Percentiles rank a stretch among this genome's conserved stretches.
phyloP scores from a whole-genome alignment of 2,329 filamentous ascomycete genomes.

The Penicillium sp. region DNA sequence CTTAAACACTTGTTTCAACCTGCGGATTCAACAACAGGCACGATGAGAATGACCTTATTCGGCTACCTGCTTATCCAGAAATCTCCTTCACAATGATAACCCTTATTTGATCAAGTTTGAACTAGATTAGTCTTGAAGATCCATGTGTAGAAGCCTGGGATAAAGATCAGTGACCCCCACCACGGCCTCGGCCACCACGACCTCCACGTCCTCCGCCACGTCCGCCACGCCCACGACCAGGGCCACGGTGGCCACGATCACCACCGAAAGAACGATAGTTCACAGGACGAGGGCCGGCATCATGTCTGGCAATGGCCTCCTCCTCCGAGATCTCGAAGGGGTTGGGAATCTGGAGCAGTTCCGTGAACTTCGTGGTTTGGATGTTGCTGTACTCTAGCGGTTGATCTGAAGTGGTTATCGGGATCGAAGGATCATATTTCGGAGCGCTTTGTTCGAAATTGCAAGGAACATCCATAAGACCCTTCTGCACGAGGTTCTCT shows the following conservation, averaged over 20 bases:
- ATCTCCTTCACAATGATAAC: too few relatives aligned
- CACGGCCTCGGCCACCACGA: slow-evolving; percentile 21
- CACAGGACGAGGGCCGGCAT: slow-evolving; percentile 55
- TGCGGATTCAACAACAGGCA: too few relatives aligned
- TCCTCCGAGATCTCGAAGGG: slow-evolving; percentile 70
- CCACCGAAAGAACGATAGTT: neutral
- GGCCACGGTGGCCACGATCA: slow-evolving; percentile 11
- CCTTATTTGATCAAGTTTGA: too few relatives aligned
- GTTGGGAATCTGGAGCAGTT: slow-evolving; percentile 73
- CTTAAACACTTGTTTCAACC: too few relatives aligned
- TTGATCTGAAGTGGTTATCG: slow-evolving; percentile 59
- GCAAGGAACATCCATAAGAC: slow-evolving; percentile 66
- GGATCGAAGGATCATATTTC: slow-evolving; percentile 58
- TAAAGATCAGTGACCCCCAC: neutral
- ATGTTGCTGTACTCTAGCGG: slow-evolving; percentile 82
- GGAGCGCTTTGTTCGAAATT: slow-evolving; percentile 79
- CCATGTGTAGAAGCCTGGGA: too few relatives aligned
- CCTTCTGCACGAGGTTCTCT: slow-evolving; percentile 64
- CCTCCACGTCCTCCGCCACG: slow-evolving; percentile 22
- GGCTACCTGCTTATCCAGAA: too few relatives aligned
- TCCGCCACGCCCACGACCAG: slow-evolving; percentile 22
- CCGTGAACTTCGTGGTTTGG: slow-evolving; percentile 80
- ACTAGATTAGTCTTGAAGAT: too few relatives aligned
- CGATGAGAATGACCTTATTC: too few relatives aligned
- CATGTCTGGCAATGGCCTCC: slow-evolving; percentile 61